These are phyloP conservation scores for Blastocystis sp. DNA, from an alignment of 352 stramenopile species.

Conservation along the genomic window DNA sequence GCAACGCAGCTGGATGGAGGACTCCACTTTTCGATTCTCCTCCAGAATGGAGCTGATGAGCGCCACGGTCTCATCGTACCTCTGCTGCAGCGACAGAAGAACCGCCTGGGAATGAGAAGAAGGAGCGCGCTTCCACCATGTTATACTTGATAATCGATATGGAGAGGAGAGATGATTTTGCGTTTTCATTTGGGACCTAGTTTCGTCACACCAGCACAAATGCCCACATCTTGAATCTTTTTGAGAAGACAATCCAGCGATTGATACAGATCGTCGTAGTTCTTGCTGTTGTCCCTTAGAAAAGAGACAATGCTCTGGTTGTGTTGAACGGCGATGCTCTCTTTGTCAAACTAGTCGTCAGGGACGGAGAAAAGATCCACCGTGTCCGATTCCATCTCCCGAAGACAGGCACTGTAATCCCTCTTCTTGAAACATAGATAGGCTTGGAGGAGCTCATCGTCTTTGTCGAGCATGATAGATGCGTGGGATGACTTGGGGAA, in stretches of 20 bases:
- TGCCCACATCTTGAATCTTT: constrained; percentile 2
- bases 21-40: constrained; percentile 4
- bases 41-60: not conserved
- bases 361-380: not conserved
- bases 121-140: constrained; percentile 3
- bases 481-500: not conserved
- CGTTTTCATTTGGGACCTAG: not conserved
- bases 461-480: not conserved
- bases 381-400: not conserved
- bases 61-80: not conserved
- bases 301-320: constrained; percentile 48
- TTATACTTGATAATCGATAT: constrained; percentile 27
- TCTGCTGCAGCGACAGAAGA: constrained; percentile 3
- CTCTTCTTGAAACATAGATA: constrained; percentile 28
- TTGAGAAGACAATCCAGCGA: not conserved
- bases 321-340: constrained; percentile 1
- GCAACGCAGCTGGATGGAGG: not conserved
- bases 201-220: not conserved
- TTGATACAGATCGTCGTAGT: constrained; percentile 17
- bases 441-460: constrained; percentile 1
- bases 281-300: not conserved
- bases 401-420: constrained; percentile 49
- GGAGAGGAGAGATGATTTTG: not conserved
- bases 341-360: constrained; percentile 9
- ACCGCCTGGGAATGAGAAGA: constrained; percentile 1